Evolutionary conservation across 1,284 basidiomycete genomes (phyloP), one percentile per base, ranked within the genome.

Genomic region (Crucibulum parvulum): DNA sequence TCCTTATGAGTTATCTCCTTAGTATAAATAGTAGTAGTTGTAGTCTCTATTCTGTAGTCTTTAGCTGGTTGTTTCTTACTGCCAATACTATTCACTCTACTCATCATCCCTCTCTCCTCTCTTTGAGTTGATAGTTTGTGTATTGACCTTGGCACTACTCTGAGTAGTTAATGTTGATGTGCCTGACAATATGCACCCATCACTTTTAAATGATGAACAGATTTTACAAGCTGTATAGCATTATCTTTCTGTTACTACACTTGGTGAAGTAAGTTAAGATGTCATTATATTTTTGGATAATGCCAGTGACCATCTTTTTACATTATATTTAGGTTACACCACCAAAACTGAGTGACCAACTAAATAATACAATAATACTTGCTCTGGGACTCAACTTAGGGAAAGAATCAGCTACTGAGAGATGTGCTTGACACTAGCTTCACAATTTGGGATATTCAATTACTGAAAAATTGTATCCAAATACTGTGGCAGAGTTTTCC

Each of bases 401-500:
- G 41, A 43, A 43, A 16, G 15, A 43, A 13, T 15, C 13, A 43
- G 18, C 10, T 16, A 13, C 13, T 15, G 41, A 43, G 18, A 43
- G 18, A 15, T 15, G 6, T 6, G 41, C 41, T 16, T 43, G 41
- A 15, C 10, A 9, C 18, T 43, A 9, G 41, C 18, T 43, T 13
- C 41, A 43, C 18, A 43, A 43, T 5, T 16, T 43, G 9, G 41
- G 41, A 43, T 43, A 43, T 16, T 15, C 15, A 15, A 16, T 43
- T 16, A 43, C 41, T 6, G 56, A 63, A 48, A 52, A 47, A 43
- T 45, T 60, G 13, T 57, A 51, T 37, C 62, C 53, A 8, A 53
- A 37, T 43, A 47, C 59, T 36, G 53, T 61, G 41, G 59, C 18
- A 4, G 38, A 61, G 31, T 61, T 63, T 38, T 51, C 61, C 35